Evolutionary conservation across 2,329 filamentous ascomycete species (phyloP), one percentile per base, ranked within the genome.

Genomic region (Botrytis tulipae): DNA sequence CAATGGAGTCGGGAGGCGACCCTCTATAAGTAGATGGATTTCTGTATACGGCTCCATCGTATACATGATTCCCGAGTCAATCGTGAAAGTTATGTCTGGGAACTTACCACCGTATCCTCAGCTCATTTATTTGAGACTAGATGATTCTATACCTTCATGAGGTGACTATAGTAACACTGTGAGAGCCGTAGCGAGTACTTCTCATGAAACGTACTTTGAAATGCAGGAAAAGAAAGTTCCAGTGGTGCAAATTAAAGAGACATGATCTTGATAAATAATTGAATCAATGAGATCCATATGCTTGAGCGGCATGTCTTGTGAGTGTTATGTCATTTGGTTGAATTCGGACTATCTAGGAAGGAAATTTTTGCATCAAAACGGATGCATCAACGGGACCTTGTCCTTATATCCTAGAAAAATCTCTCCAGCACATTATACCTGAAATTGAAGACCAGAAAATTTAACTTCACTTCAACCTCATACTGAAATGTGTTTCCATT

Each of bases 1-100:
- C 2, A 22, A 32, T 3, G 3, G 5, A 46, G 20, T 25, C 20
- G 1, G 10, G 29, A 35, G 20, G 10, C 16, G 0, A 10, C 2
- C 2, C 9, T 25, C 3, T 65, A 46, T 35, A 35, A 25, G 20
- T 2, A 35, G 3, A 12, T 32, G 3, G n/a, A 48, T 25, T 22
- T 40, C 25, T 32, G 6, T 8, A 6, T 46, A 65, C 62, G n/a
- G 29, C 29, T 16, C 5, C 35, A 14, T 3, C 3, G 18, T 32
- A 32, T 22, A 12, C 7, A 32, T 44, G 3, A 46, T 46, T 46
- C 16, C 5, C 32, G 0, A 32, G 22, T 18, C 8, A 32, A 42
- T 2, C 0, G 20, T 65, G 9, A 20, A 9, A 20, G 8, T 14
- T 9, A 46, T 29, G 16, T 20, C 7, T 6, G 3, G 8, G 1